Evolutionary conservation across 345 rosid genomes (phyloP).

Genomic region (Lagerstroemia speciosa): DNA sequence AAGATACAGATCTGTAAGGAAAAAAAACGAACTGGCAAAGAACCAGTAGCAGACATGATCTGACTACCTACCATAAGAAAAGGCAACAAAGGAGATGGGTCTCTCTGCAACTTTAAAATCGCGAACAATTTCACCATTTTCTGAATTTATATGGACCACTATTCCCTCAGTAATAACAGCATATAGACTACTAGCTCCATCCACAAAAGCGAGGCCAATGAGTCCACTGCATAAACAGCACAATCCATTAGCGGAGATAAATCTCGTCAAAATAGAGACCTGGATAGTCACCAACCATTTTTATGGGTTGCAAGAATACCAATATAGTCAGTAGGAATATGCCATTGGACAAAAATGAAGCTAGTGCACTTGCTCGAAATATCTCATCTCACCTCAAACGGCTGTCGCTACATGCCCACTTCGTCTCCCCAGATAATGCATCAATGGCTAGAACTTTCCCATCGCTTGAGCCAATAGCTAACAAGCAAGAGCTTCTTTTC

Average conservation of each 20-base stretch:
- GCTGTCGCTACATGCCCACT: slow-evolving; percentile 26
- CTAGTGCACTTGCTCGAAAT: slow-evolving; percentile 4
- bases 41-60: background rate
- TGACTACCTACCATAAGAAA: slow-evolving; percentile 23
- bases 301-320: too few relatives aligned
- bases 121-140: slow-evolving; percentile 25
- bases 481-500: slow-evolving; percentile 20
- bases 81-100: slow-evolving; percentile 25
- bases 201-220: slow-evolving; percentile 28
- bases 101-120: slow-evolving; percentile 27
- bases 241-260: background rate
- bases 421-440: slow-evolving; percentile 22
- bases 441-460: slow-evolving; percentile 33
- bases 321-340: too few relatives aligned
- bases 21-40: background rate
- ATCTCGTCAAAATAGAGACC: background rate
- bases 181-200: slow-evolving; percentile 23
- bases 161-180: slow-evolving; percentile 26
- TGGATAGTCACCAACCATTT: background rate
- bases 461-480: slow-evolving; percentile 36
- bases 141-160: slow-evolving; percentile 22
- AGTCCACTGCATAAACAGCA: slow-evolving; percentile 24
- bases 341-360: background rate
- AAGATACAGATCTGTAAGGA: background rate
- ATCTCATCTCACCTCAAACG: slow-evolving; percentile 26